These are phyloP conservation scores for Neoscytalidium dimidiatum DNA, from an alignment of 2,329 filamentous ascomycete genomes.

Conservation along the genomic window DNA sequence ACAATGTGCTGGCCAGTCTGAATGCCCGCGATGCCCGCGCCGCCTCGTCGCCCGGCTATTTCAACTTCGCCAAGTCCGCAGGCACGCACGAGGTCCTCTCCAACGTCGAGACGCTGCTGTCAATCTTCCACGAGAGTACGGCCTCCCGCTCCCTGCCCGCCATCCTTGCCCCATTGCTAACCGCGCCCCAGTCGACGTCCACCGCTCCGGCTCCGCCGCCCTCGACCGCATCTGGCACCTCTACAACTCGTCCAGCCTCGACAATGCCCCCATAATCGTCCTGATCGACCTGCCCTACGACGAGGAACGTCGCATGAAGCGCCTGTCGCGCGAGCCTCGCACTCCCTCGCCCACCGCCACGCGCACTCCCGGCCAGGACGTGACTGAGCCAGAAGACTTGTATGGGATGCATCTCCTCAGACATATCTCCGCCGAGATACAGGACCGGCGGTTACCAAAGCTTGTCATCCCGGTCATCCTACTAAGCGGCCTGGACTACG, in stretches of 20 bases:
- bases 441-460: constrained; percentile 41
- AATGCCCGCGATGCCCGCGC: constrained; percentile 28
- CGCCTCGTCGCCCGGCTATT: constrained; percentile 36
- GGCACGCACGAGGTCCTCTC: constrained; percentile 37
- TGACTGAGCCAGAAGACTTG: constrained; percentile 41
- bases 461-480: constrained; percentile 44
- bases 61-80: constrained; percentile 31
- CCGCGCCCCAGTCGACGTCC: constrained; percentile 39
- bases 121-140: constrained; percentile 45
- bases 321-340: constrained; percentile 43
- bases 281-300: constrained; percentile 47
- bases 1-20: constrained; percentile 37
- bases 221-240: constrained; percentile 31
- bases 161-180: constrained; percentile 10
- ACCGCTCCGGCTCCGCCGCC: constrained; percentile 40
- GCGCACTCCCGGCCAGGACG: constrained; percentile 33
- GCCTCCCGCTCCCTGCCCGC: not conserved
- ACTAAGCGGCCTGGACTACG: constrained; percentile 39
- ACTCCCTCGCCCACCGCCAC: constrained; percentile 42
- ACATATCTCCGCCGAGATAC: constrained; percentile 45
- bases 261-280: constrained; percentile 40
- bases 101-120: constrained; percentile 43
- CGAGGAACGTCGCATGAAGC: constrained; percentile 42
- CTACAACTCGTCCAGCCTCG: constrained; percentile 34
- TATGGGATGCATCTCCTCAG: constrained; percentile 46